A percentile compares a stretch with the other conserved stretches of the same genome.
Conservation (phyloP, 345 rosid species). For the Theobroma cacao region DNA sequence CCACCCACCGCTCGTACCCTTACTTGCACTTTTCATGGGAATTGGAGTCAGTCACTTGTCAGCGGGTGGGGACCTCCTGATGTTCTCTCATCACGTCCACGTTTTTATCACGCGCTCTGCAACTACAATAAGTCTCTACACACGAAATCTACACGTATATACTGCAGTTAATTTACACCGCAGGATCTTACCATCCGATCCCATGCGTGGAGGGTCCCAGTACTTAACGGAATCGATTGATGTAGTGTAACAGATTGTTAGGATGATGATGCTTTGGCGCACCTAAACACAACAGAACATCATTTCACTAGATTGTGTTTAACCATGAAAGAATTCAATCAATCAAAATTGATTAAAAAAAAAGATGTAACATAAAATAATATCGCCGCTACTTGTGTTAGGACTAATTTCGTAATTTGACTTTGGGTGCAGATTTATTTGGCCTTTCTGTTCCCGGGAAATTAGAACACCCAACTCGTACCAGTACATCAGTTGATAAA, state of each 20-base stretch:
- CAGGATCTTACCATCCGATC: background rate
- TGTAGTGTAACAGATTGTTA: background rate
- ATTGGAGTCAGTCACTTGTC: background rate
- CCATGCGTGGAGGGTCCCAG: background rate
- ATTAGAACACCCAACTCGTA: too few relatives aligned
- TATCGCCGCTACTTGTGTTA: background rate
- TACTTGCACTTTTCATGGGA: background rate
- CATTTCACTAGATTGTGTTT: background rate
- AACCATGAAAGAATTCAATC: background rate
- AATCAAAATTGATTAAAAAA: background rate
- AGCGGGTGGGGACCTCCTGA: background rate
- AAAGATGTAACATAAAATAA: background rate
- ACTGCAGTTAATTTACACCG: background rate
- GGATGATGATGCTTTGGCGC: background rate
- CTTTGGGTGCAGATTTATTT: too few relatives aligned
- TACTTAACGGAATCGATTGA: background rate
- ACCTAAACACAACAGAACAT: background rate
- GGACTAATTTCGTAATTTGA: too few relatives aligned
- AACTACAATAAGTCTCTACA: background rate
- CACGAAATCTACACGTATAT: constrained; percentile 1
- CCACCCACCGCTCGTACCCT: background rate
- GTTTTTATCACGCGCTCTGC: background rate
- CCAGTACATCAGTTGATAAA: too few relatives aligned
- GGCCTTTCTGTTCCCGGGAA: too few relatives aligned
- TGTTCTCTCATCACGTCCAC: background rate